These are phyloP conservation scores for Cardamine occulta DNA, from an alignment of 345 rosid species.

Conservation along the genomic window DNA sequence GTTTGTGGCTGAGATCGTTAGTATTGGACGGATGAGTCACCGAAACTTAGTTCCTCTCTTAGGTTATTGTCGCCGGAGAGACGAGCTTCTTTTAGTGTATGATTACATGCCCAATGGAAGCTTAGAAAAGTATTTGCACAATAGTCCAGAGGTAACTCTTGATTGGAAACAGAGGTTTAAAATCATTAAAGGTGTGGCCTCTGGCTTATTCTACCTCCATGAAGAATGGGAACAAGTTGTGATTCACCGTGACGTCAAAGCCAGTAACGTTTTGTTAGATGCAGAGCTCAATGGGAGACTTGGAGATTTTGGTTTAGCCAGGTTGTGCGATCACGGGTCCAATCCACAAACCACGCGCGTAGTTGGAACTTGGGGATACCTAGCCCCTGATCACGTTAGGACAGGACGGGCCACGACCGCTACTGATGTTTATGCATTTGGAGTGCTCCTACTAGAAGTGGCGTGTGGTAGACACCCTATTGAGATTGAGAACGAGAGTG, in stretches of 20 bases:
- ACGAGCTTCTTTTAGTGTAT: conserved; percentile 74
- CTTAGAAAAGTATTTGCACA: conserved; percentile 71
- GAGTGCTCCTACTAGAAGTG: conserved; percentile 74
- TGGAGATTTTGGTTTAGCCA: conserved; percentile 91
- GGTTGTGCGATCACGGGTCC: conserved; percentile 67
- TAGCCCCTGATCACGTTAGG: conserved; percentile 77
- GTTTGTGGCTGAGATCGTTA: conserved; percentile 76
- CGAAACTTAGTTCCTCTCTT: conserved; percentile 74
- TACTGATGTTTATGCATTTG: conserved; percentile 84
- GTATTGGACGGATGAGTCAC: conserved; percentile 80
- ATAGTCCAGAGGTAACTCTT: conserved; percentile 50
- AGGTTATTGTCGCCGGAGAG: conserved; percentile 71
- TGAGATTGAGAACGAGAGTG: neutral
- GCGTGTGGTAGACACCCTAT: conserved; percentile 76
- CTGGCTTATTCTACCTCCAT: conserved; percentile 70
- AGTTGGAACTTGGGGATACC: conserved; percentile 83
- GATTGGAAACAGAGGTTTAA: conserved; percentile 72
- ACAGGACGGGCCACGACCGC: conserved; percentile 66
- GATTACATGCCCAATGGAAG: conserved; percentile 91
- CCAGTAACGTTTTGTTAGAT: conserved; percentile 75
- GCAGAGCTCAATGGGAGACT: conserved; percentile 66
- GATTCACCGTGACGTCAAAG: conserved; percentile 79
- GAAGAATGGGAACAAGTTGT: conserved; percentile 85
- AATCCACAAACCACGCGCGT: conserved; percentile 73
- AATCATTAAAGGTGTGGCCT: conserved; percentile 70